Evolutionary conservation across 768 basidiomycete species (phyloP).

Genomic region (Russula sp.): DNA sequence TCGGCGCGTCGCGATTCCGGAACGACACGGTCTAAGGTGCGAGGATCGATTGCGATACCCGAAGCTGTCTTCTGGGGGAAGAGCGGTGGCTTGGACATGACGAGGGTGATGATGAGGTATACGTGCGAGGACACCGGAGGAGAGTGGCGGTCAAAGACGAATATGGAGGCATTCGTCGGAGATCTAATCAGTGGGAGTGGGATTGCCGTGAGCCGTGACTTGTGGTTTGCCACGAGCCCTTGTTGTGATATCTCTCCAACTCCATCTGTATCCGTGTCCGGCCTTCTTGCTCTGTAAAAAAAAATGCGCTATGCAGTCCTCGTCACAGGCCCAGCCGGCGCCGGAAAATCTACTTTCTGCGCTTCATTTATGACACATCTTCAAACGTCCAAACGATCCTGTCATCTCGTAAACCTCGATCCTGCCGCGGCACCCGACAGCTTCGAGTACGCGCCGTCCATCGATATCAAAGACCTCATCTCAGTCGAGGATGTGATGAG

Average conservation of each 20-base stretch:
- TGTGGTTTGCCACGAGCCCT: neutral
- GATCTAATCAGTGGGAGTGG: constrained; percentile 13
- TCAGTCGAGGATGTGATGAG: constrained; percentile 94
- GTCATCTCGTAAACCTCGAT: constrained; percentile 95
- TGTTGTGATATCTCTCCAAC: neutral
- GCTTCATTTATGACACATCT: constrained; percentile 87
- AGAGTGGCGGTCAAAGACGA: neutral
- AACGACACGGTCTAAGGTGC: constrained; percentile 83
- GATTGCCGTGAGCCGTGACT: constrained; percentile 4
- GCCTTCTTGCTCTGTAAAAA: neutral
- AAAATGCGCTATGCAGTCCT: constrained; percentile 85
- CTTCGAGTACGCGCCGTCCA: constrained; percentile 88
- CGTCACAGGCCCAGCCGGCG: constrained; percentile 94
- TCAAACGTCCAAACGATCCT: constrained; percentile 71
- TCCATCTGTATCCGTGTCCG: neutral
- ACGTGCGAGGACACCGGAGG: constrained; percentile 7
- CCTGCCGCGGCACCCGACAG: constrained; percentile 84
- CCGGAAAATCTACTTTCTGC: constrained; percentile 96
- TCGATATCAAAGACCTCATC: constrained; percentile 93
- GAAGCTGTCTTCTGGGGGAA: constrained; percentile 66
- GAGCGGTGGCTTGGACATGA: constrained; percentile 53
- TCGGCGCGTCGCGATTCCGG: constrained; percentile 80
- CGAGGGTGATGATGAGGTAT: neutral
- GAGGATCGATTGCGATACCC: constrained; percentile 83
- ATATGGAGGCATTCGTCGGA: neutral